Base-by-base conservation (phyloP, 108 stramenopile species). In the Skeletonema tropicum region DNA sequence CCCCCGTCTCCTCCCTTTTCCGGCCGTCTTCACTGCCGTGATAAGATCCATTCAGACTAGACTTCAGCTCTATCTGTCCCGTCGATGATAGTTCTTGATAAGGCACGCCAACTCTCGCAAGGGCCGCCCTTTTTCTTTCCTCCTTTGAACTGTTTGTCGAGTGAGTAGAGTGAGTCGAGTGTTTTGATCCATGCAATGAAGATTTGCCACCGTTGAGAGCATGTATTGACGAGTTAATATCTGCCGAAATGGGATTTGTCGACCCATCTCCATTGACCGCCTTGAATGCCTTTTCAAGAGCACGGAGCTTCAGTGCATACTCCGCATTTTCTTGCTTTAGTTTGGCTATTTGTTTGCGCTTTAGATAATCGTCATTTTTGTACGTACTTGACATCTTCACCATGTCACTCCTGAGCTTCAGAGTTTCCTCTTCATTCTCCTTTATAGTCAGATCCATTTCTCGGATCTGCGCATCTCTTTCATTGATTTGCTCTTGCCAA, bases 361-460 rank as follows among this genome's bases (percentile, higher is more conserved):
- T 85, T 41, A 62, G 59, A 55, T 88, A 90, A 29, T 64, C 71
- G 66, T 90, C 77, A 46, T 87, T 82, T 42, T 87, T 88, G 75
- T 70, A 86, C 9, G 46, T 76, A 57, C 63, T 70, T 29, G 83
- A 71, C 71, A 87, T 71, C 57, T 83, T 82, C 41, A 88, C 83
- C 69, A 90, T 80, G 46, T 90, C 89, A 65, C 77, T 83, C 21
- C 66, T 71, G 2, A 88, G 66, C 13, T 69, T 67, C 13, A 68
- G 71, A 46, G 87, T 83, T 12, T 73, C 84, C 9, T 72, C 77
- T 21, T 82, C 77, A 19, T 85, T 64, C n/a, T 74, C 74, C 23
- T 74, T 63, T 33, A 82, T 79, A 11, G 79, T 71, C 7, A 60
- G 63, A 45, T 78, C 67, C 49, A 84, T 65, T n/a, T 68, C 63